These are phyloP conservation scores for Ophiocordyceps camponoti-saundersi DNA, from an alignment of 2,329 filamentous ascomycete species.

Conservation along the genomic window DNA sequence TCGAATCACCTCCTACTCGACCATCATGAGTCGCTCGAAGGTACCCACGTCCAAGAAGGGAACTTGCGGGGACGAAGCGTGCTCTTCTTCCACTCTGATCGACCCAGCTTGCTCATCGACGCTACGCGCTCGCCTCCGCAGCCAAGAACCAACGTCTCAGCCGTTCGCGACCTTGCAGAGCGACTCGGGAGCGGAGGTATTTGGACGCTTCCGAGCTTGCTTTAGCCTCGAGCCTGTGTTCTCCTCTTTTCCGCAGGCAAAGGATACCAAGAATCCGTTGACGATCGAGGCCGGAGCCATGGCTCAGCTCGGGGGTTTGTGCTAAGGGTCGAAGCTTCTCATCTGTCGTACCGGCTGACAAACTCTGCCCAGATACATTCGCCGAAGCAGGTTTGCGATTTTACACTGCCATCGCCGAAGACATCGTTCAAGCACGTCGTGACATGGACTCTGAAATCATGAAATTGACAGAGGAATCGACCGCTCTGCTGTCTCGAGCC, in stretches of 20 bases:
- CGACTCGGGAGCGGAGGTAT: constrained; percentile 5
- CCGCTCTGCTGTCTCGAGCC: constrained; percentile 4
- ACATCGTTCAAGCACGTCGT: constrained; percentile 8
- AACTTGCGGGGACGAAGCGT: not conserved
- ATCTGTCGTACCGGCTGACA: not conserved
- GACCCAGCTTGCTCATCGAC: constrained; percentile 7
- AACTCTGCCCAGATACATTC: constrained; percentile 6
- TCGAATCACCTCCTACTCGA: not conserved
- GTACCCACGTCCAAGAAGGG: not conserved
- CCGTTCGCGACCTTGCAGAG: not conserved
- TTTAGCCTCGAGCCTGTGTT: constrained; percentile 2
- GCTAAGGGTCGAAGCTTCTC: not conserved
- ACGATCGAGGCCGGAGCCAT: not conserved
- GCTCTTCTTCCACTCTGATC: not conserved
- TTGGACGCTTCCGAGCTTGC: constrained; percentile 9
- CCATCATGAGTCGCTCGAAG: not conserved
- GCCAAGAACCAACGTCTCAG: constrained; percentile 3
- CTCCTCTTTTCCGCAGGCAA: not conserved
- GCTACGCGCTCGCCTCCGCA: constrained; percentile 12
- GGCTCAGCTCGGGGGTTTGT: constrained; percentile 7
- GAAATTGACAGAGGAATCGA: constrained; percentile 6
- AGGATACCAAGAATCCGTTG: not conserved
- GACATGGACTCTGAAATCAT: constrained; percentile 8
- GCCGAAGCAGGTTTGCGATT: constrained; percentile 7
- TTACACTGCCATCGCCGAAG: constrained; percentile 5